These are phyloP conservation scores for Ascodesmis nigricans DNA, from an alignment of 495 filamentous ascomycete species.

Conservation along the genomic window DNA sequence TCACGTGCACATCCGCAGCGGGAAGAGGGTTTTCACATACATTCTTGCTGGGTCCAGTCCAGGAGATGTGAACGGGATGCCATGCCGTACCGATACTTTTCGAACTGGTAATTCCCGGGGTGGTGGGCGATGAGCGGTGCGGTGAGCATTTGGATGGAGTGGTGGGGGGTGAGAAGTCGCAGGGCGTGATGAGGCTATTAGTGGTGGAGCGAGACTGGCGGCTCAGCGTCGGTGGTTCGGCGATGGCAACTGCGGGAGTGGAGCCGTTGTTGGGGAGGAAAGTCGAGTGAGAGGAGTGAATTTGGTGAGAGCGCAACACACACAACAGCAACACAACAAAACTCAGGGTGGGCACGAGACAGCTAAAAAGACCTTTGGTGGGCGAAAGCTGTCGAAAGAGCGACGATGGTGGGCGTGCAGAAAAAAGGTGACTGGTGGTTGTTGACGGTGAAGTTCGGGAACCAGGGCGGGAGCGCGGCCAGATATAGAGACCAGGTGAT, in stretches of 20 bases:
- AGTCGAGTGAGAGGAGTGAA: slow-evolving; percentile 12
- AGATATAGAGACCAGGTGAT: too few species aligned
- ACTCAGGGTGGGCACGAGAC: too few species aligned
- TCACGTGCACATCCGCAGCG: too few species aligned
- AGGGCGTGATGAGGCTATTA: slow-evolving; percentile 11
- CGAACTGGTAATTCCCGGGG: slow-evolving; percentile 17
- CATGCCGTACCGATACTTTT: slow-evolving; percentile 1
- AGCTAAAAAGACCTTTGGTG: not conserved
- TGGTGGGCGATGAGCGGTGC: slow-evolving; percentile 18
- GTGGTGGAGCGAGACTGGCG: not conserved
- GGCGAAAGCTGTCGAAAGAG: too few species aligned
- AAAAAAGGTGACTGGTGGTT: too few species aligned
- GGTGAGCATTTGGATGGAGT: slow-evolving; percentile 20
- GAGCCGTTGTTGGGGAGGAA: slow-evolving; percentile 11
- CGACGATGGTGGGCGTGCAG: too few species aligned
- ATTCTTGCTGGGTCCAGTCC: slow-evolving; percentile 2
- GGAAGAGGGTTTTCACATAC: too few species aligned
- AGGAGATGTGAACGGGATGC: not conserved
- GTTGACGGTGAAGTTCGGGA: too few species aligned
- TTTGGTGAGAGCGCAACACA: not conserved
- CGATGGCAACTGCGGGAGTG: too few species aligned
- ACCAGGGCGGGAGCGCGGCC: too few species aligned
- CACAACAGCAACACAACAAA: not conserved
- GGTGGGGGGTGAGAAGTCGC: slow-evolving; percentile 4
- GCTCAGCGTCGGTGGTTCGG: not conserved